phyloP scores from a whole-genome alignment of 2,329 filamentous ascomycete genomes.

The Triangularia verruculosa region DNA sequence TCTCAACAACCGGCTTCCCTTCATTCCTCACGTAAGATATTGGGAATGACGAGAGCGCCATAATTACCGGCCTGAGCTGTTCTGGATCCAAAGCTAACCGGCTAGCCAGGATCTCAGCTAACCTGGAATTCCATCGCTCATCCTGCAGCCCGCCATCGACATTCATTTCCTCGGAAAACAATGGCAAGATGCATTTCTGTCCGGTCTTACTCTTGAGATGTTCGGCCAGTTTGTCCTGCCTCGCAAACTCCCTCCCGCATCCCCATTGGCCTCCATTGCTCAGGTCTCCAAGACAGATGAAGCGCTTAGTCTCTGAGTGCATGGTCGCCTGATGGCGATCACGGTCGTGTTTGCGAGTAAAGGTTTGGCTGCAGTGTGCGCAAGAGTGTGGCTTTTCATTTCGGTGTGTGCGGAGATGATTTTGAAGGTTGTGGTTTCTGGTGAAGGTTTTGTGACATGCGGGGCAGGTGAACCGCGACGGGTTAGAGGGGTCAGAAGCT shows the following conservation, averaged over 20 bases:
- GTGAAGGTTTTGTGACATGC: constrained; percentile 27
- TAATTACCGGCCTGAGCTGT: not conserved
- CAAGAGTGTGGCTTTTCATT: constrained; percentile 24
- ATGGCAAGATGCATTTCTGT: constrained; percentile 19
- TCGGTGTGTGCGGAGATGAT: constrained; percentile 24
- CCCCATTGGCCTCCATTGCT: constrained; percentile 27
- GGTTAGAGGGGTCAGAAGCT: not conserved
- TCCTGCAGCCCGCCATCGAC: not conserved
- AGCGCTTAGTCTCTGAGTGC: constrained; percentile 24
- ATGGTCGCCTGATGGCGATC: constrained; percentile 20
- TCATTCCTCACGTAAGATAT: not conserved
- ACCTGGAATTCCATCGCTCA: not conserved
- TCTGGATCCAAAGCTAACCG: not conserved
- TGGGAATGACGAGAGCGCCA: not conserved
- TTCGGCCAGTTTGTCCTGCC: constrained; percentile 24
- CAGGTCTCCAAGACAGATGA: constrained; percentile 24
- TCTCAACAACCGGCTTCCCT: not conserved
- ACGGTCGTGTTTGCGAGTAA: constrained; percentile 23
- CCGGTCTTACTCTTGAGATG: constrained; percentile 26
- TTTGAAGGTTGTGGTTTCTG: constrained; percentile 23
- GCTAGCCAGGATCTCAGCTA: not conserved
- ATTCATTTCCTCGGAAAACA: constrained; percentile 8
- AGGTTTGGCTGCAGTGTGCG: constrained; percentile 19
- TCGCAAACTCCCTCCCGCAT: constrained; percentile 23
- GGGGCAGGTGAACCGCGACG: constrained; percentile 17